Percentiles rank a stretch among this genome's conserved stretches.
phyloP scores from a whole-genome alignment of 768 basidiomycete genomes.

The Chalciporus pseudorubinellus region DNA sequence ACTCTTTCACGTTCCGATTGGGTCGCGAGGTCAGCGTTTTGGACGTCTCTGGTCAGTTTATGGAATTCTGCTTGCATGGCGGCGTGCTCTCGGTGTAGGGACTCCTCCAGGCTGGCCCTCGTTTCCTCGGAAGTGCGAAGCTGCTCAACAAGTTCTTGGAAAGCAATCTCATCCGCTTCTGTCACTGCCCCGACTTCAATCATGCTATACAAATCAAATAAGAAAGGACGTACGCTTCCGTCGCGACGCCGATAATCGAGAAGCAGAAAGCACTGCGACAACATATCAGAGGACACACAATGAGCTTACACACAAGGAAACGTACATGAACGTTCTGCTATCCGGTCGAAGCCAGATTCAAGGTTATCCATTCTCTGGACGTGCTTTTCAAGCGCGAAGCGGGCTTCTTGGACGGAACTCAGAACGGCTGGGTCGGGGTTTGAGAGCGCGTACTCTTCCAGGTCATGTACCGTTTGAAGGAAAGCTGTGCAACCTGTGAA shows the following conservation, averaged over 20 bases:
- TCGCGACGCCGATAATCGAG: conserved; percentile 64
- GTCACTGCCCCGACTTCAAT: conserved; percentile 39
- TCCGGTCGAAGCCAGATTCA: conserved; percentile 78
- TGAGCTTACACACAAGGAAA: background rate
- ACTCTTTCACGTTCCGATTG: conserved; percentile 50
- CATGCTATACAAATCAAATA: background rate
- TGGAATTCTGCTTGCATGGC: conserved; percentile 55
- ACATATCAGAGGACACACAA: conserved; percentile 2
- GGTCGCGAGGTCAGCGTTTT: conserved; percentile 37
- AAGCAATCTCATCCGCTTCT: conserved; percentile 73
- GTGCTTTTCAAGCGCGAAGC: conserved; percentile 61
- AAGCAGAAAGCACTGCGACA: conserved; percentile 68
- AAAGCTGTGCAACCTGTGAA: conserved; percentile 43
- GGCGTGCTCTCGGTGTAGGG: conserved; percentile 57
- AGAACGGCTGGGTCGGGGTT: conserved; percentile 46
- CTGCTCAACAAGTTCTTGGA: conserved; percentile 69
- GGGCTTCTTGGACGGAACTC: conserved; percentile 60
- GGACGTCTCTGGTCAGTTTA: conserved; percentile 46
- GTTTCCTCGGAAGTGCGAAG: conserved; percentile 58
- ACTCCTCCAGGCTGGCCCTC: conserved; percentile 53
- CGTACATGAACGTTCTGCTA: conserved; percentile 82
- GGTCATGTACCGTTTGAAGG: conserved; percentile 59
- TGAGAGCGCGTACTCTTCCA: conserved; percentile 55
- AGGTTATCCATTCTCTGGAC: conserved; percentile 76
- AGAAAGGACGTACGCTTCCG: conserved; percentile 59